Percentiles rank a stretch among this genome's conserved stretches.
phyloP scores from a whole-genome alignment of 73 alveolate genomes.

The Paramecium pentaurelia region DNA sequence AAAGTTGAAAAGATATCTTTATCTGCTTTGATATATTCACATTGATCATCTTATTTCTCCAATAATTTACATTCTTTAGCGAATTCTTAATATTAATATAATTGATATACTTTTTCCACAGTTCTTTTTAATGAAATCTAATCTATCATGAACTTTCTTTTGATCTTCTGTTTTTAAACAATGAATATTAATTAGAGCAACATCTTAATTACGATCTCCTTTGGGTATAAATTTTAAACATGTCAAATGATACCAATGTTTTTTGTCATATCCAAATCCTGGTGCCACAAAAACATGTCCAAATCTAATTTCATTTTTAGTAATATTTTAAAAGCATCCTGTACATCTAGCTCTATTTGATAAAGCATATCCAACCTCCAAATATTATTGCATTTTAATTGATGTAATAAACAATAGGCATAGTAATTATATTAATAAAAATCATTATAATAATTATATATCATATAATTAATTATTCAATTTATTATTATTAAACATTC shows the following conservation, averaged over 20 bases:
- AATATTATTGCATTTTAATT: not conserved
- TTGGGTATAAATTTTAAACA: not conserved
- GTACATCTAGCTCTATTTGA: constrained; percentile 21
- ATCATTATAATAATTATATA: not conserved
- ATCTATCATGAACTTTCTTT: not conserved
- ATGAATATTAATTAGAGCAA: not conserved
- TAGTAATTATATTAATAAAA: not conserved
- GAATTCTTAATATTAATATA: not conserved
- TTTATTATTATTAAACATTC: not conserved
- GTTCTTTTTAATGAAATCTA: not conserved
- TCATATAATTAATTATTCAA: not conserved
- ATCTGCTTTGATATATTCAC: not conserved
- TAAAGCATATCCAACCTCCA: constrained; percentile 18
- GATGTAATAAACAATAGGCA: not conserved
- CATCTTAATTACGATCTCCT: not conserved
- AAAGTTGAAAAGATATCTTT: not conserved
- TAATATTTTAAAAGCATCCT: not conserved
- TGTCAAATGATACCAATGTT: constrained; percentile 26
- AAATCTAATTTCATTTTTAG: not conserved
- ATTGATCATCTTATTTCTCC: not conserved
- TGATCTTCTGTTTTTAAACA: not conserved
- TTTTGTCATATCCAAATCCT: constrained; percentile 22
- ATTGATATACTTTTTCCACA: not conserved
- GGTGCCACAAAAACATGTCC: not conserved
- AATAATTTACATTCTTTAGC: not conserved